Percentiles rank a stretch among this genome's conserved stretches.
These are phyloP conservation scores for Alternaria sp. DNA, from an alignment of 2,329 filamentous ascomycete species.

Conservation along the genomic window DNA sequence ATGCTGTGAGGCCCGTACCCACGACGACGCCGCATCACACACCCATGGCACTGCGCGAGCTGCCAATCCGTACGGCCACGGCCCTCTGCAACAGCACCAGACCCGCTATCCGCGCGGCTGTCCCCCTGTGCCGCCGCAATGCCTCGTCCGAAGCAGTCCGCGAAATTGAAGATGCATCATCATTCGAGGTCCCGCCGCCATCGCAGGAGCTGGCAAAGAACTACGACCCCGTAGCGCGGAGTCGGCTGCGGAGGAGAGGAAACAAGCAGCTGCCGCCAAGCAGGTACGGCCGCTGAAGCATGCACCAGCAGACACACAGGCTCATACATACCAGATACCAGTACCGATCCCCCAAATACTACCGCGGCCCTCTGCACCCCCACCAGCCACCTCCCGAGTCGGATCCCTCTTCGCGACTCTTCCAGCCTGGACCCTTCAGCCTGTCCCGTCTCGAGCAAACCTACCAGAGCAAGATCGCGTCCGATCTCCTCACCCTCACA, in stretches of 20 bases:
- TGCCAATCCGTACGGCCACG: constrained; percentile 39
- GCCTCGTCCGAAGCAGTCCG: constrained; percentile 53
- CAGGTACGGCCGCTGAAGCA: constrained; percentile 52
- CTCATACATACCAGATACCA: constrained; percentile 72
- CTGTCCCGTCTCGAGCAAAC: constrained; percentile 87
- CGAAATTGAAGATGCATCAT: constrained; percentile 58
- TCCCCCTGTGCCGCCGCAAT: constrained; percentile 51
- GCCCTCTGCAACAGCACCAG: constrained; percentile 33
- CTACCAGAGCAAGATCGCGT: constrained; percentile 82
- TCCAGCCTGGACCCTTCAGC: constrained; percentile 89
- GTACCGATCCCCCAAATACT: constrained; percentile 91
- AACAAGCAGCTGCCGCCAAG: constrained; percentile 56
- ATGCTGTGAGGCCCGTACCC: constrained; percentile 5
- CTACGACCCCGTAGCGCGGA: constrained; percentile 58
- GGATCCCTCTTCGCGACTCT: constrained; percentile 86
- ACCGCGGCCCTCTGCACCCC: constrained; percentile 91
- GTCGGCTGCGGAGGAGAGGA: constrained; percentile 51
- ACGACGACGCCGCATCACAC: constrained; percentile 19
- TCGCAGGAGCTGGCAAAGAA: constrained; percentile 51
- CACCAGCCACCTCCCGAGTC: constrained; percentile 87
- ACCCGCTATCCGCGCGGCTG: constrained; percentile 26
- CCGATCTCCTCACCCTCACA: constrained; percentile 85
- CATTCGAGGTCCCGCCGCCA: constrained; percentile 49
- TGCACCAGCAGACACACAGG: background rate
- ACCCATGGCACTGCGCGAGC: constrained; percentile 47